Percentiles rank a stretch among this genome's conserved stretches.
Conservation (phyloP, 2,329 filamentous ascomycete genomes). For the Colletotrichum sansevieriae region DNA sequence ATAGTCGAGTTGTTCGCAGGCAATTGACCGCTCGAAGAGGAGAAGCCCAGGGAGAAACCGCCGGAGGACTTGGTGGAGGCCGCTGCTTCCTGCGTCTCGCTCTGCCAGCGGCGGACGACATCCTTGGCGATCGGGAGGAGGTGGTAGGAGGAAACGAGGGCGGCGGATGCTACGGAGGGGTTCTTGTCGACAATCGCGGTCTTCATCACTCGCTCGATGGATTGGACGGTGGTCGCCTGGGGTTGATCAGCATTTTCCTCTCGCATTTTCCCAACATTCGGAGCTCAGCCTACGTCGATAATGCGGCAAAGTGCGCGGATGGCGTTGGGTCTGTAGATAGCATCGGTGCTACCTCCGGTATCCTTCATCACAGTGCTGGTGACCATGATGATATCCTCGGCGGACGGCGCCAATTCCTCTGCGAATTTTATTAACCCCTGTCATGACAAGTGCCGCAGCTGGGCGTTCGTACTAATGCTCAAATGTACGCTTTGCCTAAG, state of each 20-base stretch:
- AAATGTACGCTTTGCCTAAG: slow-evolving; percentile 99
- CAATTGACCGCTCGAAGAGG: slow-evolving; percentile 79
- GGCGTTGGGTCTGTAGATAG: slow-evolving; percentile 94
- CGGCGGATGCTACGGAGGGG: slow-evolving; percentile 95
- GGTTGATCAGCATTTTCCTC: slow-evolving; percentile 34
- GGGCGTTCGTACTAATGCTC: no score
- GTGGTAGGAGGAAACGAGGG: slow-evolving; percentile 96
- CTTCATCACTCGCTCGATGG: slow-evolving; percentile 98
- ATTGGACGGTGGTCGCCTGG: slow-evolving; percentile 93
- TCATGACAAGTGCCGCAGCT: not conserved
- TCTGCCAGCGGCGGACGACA: slow-evolving; percentile 97
- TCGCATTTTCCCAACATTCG: slow-evolving; percentile 21
- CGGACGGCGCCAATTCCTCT: slow-evolving; percentile 86
- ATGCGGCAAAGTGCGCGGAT: slow-evolving; percentile 96
- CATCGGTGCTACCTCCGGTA: slow-evolving; percentile 93
- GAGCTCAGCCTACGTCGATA: slow-evolving; percentile 79
- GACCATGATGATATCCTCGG: slow-evolving; percentile 99
- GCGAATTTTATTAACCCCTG: not conserved
- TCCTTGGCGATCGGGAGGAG: slow-evolving; percentile 95
- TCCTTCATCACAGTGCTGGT: slow-evolving; percentile 99
- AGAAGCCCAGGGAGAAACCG: slow-evolving; percentile 92
- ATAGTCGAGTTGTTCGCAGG: slow-evolving; percentile 95
- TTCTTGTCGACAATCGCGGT: slow-evolving; percentile 99
- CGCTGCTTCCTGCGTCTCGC: slow-evolving; percentile 96
- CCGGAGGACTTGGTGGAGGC: slow-evolving; percentile 89